Base-by-base conservation (phyloP, 495 filamentous ascomycete genomes). In the Hyphodiscus hymeniophilus region DNA sequence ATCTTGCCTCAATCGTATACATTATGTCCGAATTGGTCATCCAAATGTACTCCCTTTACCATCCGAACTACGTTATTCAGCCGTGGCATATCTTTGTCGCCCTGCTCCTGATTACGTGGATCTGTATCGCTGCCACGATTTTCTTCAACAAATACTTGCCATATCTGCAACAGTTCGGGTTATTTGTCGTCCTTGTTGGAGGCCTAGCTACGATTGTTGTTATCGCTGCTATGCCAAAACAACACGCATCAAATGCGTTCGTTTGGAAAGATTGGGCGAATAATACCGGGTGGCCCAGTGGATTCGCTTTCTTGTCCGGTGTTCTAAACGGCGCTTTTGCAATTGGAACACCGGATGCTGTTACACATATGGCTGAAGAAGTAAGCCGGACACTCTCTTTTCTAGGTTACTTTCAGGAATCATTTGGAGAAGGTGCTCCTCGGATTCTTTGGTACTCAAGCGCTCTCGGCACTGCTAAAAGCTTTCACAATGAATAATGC, bases 261-360 rank as follows among this genome's bases (percentile, higher is more conserved):
- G 80, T 87, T 13, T 87, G 81, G 81, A 68, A 63, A 6, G 60
- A 75, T 11, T 85, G 77, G 67, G 74, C 73, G 12, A 87, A 87
- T 45, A 52, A 68, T n/a, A 84, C 81, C 4, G 82, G 82, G 0
- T 91, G 82, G 70, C 64, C 65, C 21, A 66, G 77, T 42, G 87
- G 85, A 3, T 76, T 94, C 8, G 86, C 81, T 8, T 94, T 94
- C 54, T 63, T 90, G n/a, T 65, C 80, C 2, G 87, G 88, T 1
- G 83, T 91, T 56, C 70, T 94, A 30, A 92, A 92, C 56, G 87
- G 85, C 12, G 85, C 88, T 7, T 94, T 85, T 60, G 80, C 83
- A n/a, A 80, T 94, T 26, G 88, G 88, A 7, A 89, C 87, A 0
- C 85, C 86, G 2, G 85, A 86, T 59, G 72, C 75, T 35, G 75